Conservation (phyloP, 129 eudicot genomes). For the Pseudognaphalium luteoalbum region DNA sequence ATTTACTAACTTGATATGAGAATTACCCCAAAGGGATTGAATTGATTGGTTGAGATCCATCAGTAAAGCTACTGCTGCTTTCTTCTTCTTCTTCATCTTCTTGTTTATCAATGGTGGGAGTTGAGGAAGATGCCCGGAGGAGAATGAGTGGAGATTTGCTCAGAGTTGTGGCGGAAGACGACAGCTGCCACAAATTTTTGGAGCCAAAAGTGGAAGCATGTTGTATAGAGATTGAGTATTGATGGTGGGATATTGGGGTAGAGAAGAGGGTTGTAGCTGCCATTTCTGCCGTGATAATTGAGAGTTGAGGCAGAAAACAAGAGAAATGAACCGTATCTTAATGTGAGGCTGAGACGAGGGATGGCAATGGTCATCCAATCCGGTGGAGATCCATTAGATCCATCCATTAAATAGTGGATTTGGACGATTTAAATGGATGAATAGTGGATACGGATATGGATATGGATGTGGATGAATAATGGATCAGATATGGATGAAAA, state of each 20-base stretch:
- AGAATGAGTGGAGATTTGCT: slow-evolving; percentile 10
- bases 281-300: slow-evolving; percentile 17
- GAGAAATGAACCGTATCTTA: slow-evolving; percentile 26
- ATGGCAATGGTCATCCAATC: too few relatives aligned
- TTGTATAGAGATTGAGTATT: slow-evolving; percentile 13
- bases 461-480: too few relatives aligned
- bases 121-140: slow-evolving; percentile 30
- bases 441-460: too few relatives aligned
- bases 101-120: slow-evolving; percentile 28
- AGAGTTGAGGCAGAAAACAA: slow-evolving; percentile 5
- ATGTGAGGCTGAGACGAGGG: slow-evolving; percentile 26
- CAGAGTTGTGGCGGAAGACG: not conserved
- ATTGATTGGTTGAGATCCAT: slow-evolving; percentile 20
- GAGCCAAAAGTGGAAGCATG: slow-evolving; percentile 2
- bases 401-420: too few relatives aligned
- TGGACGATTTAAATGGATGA: too few relatives aligned
- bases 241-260: slow-evolving; percentile 13
- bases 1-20: not conserved
- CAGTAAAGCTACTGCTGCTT: not conserved
- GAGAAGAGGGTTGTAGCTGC: slow-evolving; percentile 39
- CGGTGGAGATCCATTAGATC: too few relatives aligned
- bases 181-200: not conserved
- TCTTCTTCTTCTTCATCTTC: slow-evolving; percentile 23
- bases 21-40: slow-evolving; percentile 23
- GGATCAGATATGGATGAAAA: too few relatives aligned